Evolutionary conservation across 208 protist species (phyloP).

Genomic region (Kentomonas sorsogonicus): DNA sequence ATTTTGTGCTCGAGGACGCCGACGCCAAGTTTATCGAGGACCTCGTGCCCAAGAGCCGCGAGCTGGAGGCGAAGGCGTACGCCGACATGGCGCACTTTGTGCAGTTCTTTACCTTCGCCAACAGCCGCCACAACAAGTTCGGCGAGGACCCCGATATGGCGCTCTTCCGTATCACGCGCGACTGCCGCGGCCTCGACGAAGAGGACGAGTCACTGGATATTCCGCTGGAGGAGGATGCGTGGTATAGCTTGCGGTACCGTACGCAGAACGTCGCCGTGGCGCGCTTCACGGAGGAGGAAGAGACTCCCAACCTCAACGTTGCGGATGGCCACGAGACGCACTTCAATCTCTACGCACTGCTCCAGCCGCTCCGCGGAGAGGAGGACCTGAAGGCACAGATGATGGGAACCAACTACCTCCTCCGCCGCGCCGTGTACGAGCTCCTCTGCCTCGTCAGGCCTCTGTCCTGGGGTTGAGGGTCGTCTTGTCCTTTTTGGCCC

Average conservation of each 20-base stretch:
- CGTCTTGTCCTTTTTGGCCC: neutral
- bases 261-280: slow-evolving; percentile 55
- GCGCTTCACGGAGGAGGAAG: slow-evolving; percentile 48
- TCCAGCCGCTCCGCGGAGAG: slow-evolving; percentile 44
- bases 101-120: slow-evolving; percentile 70
- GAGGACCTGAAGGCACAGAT: slow-evolving; percentile 49
- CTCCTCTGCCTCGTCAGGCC: slow-evolving; percentile 75
- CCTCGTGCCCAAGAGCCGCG: slow-evolving; percentile 61
- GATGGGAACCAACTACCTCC: slow-evolving; percentile 74
- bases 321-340: slow-evolving; percentile 62
- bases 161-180: slow-evolving; percentile 82
- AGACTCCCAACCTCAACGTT: slow-evolving; percentile 49
- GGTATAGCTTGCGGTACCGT: slow-evolving; percentile 60
- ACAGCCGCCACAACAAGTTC: slow-evolving; percentile 75
- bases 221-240: slow-evolving; percentile 3
- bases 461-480: slow-evolving; percentile 71
- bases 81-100: slow-evolving; percentile 85
- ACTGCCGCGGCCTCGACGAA: slow-evolving; percentile 22
- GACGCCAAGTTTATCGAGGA: slow-evolving; percentile 66
- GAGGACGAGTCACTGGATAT: slow-evolving; percentile 42
- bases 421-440: slow-evolving; percentile 74
- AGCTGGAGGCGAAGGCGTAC: slow-evolving; percentile 80
- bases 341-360: slow-evolving; percentile 73
- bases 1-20: slow-evolving; percentile 75
- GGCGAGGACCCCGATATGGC: slow-evolving; percentile 85